Percentiles rank a stretch among this genome's conserved stretches.
These are phyloP conservation scores for Bassia scoparia DNA, from an alignment of 148 eudicot genomes.

Conservation along the genomic window DNA sequence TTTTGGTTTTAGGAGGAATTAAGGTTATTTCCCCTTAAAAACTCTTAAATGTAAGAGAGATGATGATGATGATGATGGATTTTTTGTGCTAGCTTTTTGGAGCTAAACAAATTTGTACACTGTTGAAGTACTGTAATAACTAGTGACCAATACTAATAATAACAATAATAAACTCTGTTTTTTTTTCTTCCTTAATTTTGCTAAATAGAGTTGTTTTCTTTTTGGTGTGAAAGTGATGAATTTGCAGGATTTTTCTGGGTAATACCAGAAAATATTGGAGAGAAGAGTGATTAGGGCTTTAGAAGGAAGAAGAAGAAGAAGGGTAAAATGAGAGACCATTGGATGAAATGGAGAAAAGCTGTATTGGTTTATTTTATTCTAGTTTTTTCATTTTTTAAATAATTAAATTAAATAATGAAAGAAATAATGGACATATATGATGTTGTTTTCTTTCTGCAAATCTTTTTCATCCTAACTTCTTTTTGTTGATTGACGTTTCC, in stretches of 20 bases:
- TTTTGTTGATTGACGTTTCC: slow-evolving; percentile 46
- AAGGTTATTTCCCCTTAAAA: slow-evolving; percentile 14
- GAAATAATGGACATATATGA: not conserved
- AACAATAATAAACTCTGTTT: too few relatives aligned
- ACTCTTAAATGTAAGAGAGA: slow-evolving; percentile 12
- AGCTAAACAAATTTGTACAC: not conserved
- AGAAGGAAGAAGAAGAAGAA: slow-evolving; percentile 17
- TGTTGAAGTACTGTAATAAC: slow-evolving; percentile 12
- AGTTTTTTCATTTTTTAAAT: slow-evolving; percentile 3
- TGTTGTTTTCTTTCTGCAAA: not conserved
- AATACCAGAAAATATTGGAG: not conserved
- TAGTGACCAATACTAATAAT: not conserved
- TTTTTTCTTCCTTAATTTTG: not conserved
- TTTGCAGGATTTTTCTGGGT: slow-evolving; percentile 14
- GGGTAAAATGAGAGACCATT: not conserved
- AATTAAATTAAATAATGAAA: too few relatives aligned
- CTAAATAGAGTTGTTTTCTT: too few relatives aligned
- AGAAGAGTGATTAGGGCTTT: slow-evolving; percentile 27
- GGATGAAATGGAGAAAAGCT: slow-evolving; percentile 21
- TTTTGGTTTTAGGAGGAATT: not conserved
- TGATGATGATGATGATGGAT: not conserved
- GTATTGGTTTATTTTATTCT: slow-evolving; percentile 13
- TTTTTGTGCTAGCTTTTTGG: slow-evolving; percentile 16
- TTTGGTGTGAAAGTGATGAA: too few relatives aligned
- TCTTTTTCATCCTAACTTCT: slow-evolving; percentile 14